Base-by-base conservation (phyloP, 768 basidiomycete species). In the Cantharellus anzutake region DNA sequence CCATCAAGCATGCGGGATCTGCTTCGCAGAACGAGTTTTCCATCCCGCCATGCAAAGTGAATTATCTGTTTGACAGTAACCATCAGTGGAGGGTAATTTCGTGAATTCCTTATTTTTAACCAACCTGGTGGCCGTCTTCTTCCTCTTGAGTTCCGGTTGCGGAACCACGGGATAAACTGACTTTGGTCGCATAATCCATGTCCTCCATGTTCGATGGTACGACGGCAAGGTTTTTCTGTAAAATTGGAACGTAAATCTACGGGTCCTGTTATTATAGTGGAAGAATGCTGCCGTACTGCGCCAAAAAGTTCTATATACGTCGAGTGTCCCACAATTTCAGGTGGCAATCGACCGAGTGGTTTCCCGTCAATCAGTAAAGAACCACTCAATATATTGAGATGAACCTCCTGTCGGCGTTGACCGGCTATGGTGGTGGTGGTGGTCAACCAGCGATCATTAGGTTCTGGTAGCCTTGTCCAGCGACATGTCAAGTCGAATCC, bases 391-490 rank as follows among this genome's bases (percentile, higher is more conserved):
- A 59, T 4, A 39, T 57, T 59, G 4, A 59, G 4, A n/a, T 59
- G 58, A 4, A 59, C 55, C 7, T 14, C 57, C 48, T 42, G 57
- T 41, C 34, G 11, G 11, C 37, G 11, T 51, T 16, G 7, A 5
- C 16, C 4, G 39, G 4, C 7, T n/a, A n/a, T n/a, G 4, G 14
- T 5, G 35, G 14, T 58, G 4, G 14, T 16, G 14, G 58, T 59
- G 56, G n/a, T 59, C 14, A 57, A 14, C 58, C 58, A 59, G 20
- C 58, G 55, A 14, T 57, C 53, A 38, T 56, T 59, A 5, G 58
- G 58, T 58, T 7, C 11, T 5, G 51, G 7, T 4, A 59, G 37
- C 42, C n/a, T 51, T 14, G 16, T 4, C 58, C 58, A 59, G 16
- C 16, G 14, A 37, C 4, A 5, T 5, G 5, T 29, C 57, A 14